Conservation (phyloP, 805 yeast genomes). For the Pichia insulana region DNA sequence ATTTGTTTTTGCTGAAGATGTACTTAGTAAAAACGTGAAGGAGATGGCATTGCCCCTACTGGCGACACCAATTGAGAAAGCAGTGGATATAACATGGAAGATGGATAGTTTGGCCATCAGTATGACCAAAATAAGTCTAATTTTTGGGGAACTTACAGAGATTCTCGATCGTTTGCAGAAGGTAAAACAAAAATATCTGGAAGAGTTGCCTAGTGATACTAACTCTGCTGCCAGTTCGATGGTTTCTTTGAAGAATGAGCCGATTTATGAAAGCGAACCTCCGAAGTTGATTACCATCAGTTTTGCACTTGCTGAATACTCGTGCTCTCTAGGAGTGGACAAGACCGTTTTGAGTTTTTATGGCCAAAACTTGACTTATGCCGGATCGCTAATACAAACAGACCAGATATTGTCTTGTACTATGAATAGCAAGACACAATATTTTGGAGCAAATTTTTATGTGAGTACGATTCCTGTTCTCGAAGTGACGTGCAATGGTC, state of each 20-base stretch:
- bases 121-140: constrained; percentile 7
- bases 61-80: constrained; percentile 13
- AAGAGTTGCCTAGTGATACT: neutral
- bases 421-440: constrained; percentile 9
- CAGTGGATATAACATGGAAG: constrained; percentile 16
- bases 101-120: constrained; percentile 14
- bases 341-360: constrained; percentile 11
- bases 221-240: constrained; percentile 8
- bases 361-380: constrained; percentile 16
- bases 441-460: constrained; percentile 8
- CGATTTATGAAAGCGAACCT: constrained; percentile 1
- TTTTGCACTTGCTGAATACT: constrained; percentile 14
- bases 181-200: neutral
- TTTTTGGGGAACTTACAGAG: constrained; percentile 2
- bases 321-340: constrained; percentile 19
- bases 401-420: constrained; percentile 18
- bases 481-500: constrained; percentile 12
- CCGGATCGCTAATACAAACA: constrained; percentile 14
- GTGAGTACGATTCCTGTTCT: constrained; percentile 9
- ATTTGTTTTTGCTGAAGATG: constrained; percentile 10
- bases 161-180: constrained; percentile 4
- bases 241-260: constrained; percentile 3
- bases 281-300: constrained; percentile 18
- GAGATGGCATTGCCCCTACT: constrained; percentile 13
- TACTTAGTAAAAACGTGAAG: constrained; percentile 10